Conservation (phyloP, 2,329 filamentous ascomycete species). For the Lachnellula cervina region DNA sequence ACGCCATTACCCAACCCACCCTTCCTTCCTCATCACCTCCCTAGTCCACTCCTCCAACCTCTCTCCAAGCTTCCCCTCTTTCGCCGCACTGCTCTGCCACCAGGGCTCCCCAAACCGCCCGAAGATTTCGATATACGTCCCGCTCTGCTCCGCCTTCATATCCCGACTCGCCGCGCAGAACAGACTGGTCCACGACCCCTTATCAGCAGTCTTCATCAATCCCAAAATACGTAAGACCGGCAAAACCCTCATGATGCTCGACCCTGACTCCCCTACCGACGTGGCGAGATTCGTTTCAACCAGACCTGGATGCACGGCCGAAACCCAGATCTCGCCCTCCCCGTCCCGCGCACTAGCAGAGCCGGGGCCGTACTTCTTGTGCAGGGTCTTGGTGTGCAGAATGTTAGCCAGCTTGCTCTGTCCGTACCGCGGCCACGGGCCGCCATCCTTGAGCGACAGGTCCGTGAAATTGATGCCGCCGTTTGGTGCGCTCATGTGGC, state of each 20-base stretch:
- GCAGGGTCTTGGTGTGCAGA: constrained; percentile 36
- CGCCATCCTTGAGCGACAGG: constrained; percentile 29
- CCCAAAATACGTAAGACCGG: constrained; percentile 17
- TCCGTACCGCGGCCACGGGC: constrained; percentile 37
- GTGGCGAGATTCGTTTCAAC: constrained; percentile 29
- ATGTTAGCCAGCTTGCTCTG: constrained; percentile 43
- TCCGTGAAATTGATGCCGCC: constrained; percentile 18
- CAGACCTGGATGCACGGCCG: constrained; percentile 36
- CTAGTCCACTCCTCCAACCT: constrained; percentile 34
- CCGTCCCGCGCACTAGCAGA: constrained; percentile 22
- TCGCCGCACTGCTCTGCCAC: constrained; percentile 33
- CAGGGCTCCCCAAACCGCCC: constrained; percentile 28
- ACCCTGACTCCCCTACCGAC: constrained; percentile 14
- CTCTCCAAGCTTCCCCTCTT: constrained; percentile 32
- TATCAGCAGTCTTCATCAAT: constrained; percentile 24
- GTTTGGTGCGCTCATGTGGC: constrained; percentile 15
- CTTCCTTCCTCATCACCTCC: constrained; percentile 31
- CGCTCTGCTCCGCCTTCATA: constrained; percentile 36
- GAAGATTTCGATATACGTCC: constrained; percentile 32
- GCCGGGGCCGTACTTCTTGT: constrained; percentile 32
- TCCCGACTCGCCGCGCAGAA: constrained; percentile 35
- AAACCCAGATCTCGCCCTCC: constrained; percentile 35
- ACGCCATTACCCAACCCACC: constrained; percentile 27
- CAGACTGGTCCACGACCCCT: constrained; percentile 34
- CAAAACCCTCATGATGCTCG: constrained; percentile 9